Evolutionary conservation across 768 basidiomycete genomes (phyloP).

Genomic region (Guyanaporus albipodus): DNA sequence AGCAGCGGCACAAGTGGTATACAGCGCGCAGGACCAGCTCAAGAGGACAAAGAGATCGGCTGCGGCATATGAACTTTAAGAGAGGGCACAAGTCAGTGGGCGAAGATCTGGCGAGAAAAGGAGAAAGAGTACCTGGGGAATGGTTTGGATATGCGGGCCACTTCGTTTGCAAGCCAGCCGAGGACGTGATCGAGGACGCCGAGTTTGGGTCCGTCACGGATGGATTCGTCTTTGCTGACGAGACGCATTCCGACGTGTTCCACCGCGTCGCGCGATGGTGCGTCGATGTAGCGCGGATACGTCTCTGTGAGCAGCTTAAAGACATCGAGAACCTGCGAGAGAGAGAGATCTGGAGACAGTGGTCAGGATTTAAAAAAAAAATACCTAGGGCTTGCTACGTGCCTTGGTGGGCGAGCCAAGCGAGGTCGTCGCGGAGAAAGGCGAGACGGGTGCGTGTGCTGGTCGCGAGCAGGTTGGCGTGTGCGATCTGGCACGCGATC

Average conservation of each 20-base stretch:
- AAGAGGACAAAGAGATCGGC: conserved; percentile 65
- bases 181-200: conserved; percentile 69
- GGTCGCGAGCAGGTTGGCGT: conserved; percentile 43
- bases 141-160: conserved; percentile 51
- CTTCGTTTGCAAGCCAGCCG: conserved; percentile 73
- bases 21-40: conserved; percentile 66
- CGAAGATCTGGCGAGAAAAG: neutral
- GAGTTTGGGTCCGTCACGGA: conserved; percentile 39
- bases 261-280: conserved; percentile 65
- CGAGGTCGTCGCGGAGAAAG: conserved; percentile 63
- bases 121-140: conserved; percentile 49
- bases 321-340: conserved; percentile 62
- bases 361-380: neutral
- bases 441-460: conserved; percentile 51
- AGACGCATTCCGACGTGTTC: conserved; percentile 63
- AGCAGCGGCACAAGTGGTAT: conserved; percentile 45
- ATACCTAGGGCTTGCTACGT: too few species aligned
- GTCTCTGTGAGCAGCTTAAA: conserved; percentile 72
- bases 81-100: neutral
- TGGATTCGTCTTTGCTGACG: conserved; percentile 57
- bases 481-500: conserved; percentile 50
- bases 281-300: conserved; percentile 76
- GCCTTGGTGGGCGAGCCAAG: conserved; percentile 58
- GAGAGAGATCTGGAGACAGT: conserved; percentile 46
- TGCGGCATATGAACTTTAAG: conserved; percentile 51